Evolutionary conservation across 306 rosid species (phyloP).

Genomic region (Quercus bicolor): DNA sequence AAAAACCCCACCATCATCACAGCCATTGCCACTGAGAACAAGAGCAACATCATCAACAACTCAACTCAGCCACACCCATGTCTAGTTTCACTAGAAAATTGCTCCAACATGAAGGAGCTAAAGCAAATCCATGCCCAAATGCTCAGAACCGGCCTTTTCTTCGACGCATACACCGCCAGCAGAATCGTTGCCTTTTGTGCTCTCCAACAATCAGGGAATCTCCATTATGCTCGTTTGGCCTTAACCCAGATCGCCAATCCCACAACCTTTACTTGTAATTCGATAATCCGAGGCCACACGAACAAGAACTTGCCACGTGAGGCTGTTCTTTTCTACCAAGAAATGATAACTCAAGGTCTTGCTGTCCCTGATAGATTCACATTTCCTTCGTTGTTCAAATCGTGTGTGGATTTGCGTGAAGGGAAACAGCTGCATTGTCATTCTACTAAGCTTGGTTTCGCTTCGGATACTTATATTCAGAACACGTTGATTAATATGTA

Average conservation of each 20-base stretch:
- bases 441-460: constrained; percentile 25
- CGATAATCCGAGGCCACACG: constrained; percentile 21
- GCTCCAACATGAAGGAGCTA: constrained; percentile 20
- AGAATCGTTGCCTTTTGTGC: constrained; percentile 21
- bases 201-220: constrained; percentile 3
- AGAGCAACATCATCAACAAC: background rate
- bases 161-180: constrained; percentile 7
- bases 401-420: constrained; percentile 6
- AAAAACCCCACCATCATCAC: background rate
- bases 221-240: constrained; percentile 13
- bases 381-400: constrained; percentile 26
- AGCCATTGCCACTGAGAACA: background rate
- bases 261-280: constrained; percentile 15
- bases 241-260: constrained; percentile 20
- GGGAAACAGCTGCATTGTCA: constrained; percentile 26
- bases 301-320: background rate
- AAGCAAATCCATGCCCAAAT: constrained; percentile 27
- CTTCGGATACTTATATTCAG: constrained; percentile 20
- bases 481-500: constrained; percentile 26
- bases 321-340: constrained; percentile 13
- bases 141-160: constrained; percentile 24
- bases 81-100: constrained; percentile 16
- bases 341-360: constrained; percentile 7
- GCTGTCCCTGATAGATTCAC: constrained; percentile 21
- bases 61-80: constrained; percentile 15